phyloP scores from a whole-genome alignment of 2,329 filamentous ascomycete species.

The Microthyrium microscopicum region DNA sequence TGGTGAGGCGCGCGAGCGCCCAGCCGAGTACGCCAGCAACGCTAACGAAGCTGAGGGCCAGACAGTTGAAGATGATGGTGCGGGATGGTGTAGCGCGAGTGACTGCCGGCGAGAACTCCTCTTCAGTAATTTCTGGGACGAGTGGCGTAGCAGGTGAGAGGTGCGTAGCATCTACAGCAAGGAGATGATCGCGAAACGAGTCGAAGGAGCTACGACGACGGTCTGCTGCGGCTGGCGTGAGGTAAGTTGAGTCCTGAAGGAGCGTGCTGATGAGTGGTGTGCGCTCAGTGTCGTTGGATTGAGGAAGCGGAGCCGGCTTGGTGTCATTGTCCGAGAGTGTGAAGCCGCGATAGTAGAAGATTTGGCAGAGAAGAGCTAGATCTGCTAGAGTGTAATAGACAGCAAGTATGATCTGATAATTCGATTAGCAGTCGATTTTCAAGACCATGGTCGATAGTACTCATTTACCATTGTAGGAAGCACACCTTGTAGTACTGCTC shows the following conservation, averaged over 20 bases:
- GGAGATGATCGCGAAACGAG: constrained; percentile 30
- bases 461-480: constrained; percentile 67
- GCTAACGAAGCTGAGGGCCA: constrained; percentile 61
- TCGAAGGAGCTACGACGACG: constrained; percentile 17
- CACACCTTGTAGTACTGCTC: constrained; percentile 80
- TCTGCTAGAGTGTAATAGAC: constrained; percentile 89
- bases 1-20: constrained; percentile 47
- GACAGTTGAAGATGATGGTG: constrained; percentile 52
- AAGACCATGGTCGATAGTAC: neutral
- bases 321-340: constrained; percentile 20
- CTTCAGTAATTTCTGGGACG: constrained; percentile 30
- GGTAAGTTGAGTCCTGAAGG: constrained; percentile 33
- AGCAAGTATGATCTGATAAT: constrained; percentile 58
- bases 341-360: constrained; percentile 91
- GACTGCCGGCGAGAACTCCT: constrained; percentile 13
- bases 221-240: constrained; percentile 24
- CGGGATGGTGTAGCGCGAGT: constrained; percentile 17
- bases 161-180: constrained; percentile 47
- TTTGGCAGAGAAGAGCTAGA: constrained; percentile 72
- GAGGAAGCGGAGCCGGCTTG: constrained; percentile 17
- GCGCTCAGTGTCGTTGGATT: constrained; percentile 10
- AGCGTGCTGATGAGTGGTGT: neutral
- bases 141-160: constrained; percentile 74
- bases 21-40: constrained; percentile 71
- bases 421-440: constrained; percentile 3